A percentile compares a stretch with the other conserved stretches of the same genome.
These are phyloP conservation scores for Linum usitatissimum DNA, from an alignment of 345 rosid species.

Conservation along the genomic window DNA sequence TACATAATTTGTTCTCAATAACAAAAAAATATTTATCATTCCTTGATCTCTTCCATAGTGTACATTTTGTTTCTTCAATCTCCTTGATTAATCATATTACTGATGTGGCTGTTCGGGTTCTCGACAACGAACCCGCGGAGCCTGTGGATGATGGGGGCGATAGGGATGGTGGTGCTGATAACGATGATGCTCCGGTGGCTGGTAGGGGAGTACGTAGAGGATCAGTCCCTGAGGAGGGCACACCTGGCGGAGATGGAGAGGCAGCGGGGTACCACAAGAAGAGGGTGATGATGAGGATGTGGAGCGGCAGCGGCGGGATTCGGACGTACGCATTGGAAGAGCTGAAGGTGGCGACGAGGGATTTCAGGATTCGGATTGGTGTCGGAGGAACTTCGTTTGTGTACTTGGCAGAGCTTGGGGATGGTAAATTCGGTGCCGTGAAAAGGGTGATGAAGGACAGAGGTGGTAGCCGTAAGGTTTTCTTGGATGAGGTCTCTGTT, in stretches of 20 bases:
- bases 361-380: constrained; percentile 32
- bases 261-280: not conserved
- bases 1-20: too few species aligned
- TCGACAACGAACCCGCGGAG: constrained; percentile 22
- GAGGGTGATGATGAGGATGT: not conserved
- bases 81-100: not conserved
- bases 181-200: constrained; percentile 14
- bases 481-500: constrained; percentile 44
- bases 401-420: constrained; percentile 40
- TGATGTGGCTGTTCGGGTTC: constrained; percentile 36
- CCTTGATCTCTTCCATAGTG: too few species aligned
- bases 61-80: too few species aligned
- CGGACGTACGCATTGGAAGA: constrained; percentile 36
- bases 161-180: constrained; percentile 23
- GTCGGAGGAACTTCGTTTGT: constrained; percentile 36
- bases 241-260: not conserved
- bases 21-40: too few species aligned
- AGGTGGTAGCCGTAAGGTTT: constrained; percentile 38
- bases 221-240: not conserved
- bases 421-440: constrained; percentile 34
- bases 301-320: constrained; percentile 13
- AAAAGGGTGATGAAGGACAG: constrained; percentile 41
- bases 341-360: constrained; percentile 29
- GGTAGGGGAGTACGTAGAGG: constrained; percentile 14
- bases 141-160: constrained; percentile 26